A percentile compares a stretch with the other conserved stretches of the same genome.
Evolutionary conservation across 1,139 yeast species (phyloP).

Genomic region (Yamadazyma trypodendri): DNA sequence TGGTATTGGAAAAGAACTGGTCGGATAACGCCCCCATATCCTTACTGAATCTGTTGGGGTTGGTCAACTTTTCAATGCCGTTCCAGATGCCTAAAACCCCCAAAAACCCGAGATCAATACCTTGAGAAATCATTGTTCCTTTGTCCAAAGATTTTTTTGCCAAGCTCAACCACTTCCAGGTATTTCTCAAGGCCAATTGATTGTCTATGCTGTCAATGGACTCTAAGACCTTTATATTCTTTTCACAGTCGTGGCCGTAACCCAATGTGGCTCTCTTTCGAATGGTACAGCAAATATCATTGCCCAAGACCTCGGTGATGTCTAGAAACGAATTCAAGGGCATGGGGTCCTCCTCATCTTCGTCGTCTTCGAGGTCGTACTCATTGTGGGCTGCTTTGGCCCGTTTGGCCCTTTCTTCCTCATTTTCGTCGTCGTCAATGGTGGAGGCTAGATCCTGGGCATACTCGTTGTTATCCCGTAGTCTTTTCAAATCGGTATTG

Average conservation of each 20-base stretch:
- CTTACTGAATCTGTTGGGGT: constrained; percentile 50
- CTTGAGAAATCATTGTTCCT: constrained; percentile 66
- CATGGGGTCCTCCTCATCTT: constrained; percentile 28
- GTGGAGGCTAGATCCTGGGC: constrained; percentile 30
- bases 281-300: constrained; percentile 67
- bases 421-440: constrained; percentile 27
- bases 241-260: constrained; percentile 69
- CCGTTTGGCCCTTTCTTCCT: constrained; percentile 11
- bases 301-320: constrained; percentile 42
- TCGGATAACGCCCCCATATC: constrained; percentile 36
- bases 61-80: constrained; percentile 63
- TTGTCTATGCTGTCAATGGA: constrained; percentile 52
- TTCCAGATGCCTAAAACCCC: constrained; percentile 93
- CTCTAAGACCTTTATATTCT: constrained; percentile 63
- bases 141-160: constrained; percentile 67
- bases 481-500: constrained; percentile 21
- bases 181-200: constrained; percentile 61
- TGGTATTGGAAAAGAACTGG: constrained; percentile 46
- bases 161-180: constrained; percentile 88
- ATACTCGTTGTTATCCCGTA: constrained; percentile 15
- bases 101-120: constrained; percentile 77
- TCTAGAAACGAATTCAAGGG: constrained; percentile 34
- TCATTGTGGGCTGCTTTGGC: constrained; percentile 21
- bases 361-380: constrained; percentile 21
- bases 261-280: constrained; percentile 69